Conservation (phyloP, 139 green algal species). For the Tetraselmis chui region DNA sequence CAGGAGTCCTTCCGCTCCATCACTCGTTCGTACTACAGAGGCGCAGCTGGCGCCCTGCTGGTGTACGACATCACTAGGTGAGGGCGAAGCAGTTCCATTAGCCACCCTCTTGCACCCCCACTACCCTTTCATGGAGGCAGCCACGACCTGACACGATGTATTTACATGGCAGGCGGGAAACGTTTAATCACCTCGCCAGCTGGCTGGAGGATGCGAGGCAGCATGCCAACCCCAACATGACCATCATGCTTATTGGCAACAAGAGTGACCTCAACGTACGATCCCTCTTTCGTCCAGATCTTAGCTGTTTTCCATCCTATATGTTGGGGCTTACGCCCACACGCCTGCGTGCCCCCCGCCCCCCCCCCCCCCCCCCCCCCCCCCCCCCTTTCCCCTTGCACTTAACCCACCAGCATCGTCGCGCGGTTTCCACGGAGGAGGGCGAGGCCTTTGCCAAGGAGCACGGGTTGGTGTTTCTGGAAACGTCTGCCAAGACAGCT, state of each 20-base stretch:
- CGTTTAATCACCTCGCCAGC: conserved; percentile 93
- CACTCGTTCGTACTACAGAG: conserved; percentile 96
- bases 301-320: too few relatives aligned
- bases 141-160: not conserved
- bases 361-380: not conserved
- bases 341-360: too few relatives aligned
- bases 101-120: not conserved
- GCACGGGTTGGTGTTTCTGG: conserved; percentile 97
- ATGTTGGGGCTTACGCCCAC: too few relatives aligned
- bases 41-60: conserved; percentile 94
- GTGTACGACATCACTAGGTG: conserved; percentile 98
- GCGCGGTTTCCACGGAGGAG: conserved; percentile 93
- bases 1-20: conserved; percentile 98
- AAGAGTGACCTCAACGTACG: conserved; percentile 89
- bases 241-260: conserved; percentile 99
- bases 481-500: conserved; percentile 95
- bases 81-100: too few relatives aligned
- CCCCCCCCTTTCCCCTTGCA: not conserved
- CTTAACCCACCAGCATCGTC: conserved; percentile 54
- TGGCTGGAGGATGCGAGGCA: conserved; percentile 98
- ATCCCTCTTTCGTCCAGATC: not conserved
- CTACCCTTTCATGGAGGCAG: too few relatives aligned
- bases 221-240: conserved; percentile 99
- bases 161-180: conserved; percentile 72
- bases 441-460: conserved; percentile 97